phyloP scores from a whole-genome alignment of 768 basidiomycete species.

The Naganishia friedmannii region DNA sequence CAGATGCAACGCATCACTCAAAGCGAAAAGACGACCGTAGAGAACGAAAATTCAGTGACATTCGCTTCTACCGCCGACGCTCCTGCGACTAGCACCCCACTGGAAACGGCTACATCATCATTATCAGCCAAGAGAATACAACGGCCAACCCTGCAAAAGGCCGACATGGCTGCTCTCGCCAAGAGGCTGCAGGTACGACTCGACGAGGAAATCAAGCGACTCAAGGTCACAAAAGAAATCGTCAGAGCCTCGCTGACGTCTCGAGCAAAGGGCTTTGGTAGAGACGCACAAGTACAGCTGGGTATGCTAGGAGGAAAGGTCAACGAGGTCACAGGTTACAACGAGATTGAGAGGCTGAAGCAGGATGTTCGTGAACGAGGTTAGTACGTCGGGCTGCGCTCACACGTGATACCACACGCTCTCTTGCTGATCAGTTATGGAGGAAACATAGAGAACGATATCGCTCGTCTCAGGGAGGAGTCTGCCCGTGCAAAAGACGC shows the following conservation, averaged over 20 bases:
- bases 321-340: constrained; percentile 87
- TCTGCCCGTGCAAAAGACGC: constrained; percentile 70
- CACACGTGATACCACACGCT: background rate
- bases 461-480: constrained; percentile 64
- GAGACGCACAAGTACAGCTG: constrained; percentile 53
- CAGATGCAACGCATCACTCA: background rate
- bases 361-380: constrained; percentile 69
- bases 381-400: constrained; percentile 53
- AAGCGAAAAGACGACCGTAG: background rate
- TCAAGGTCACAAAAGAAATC: constrained; percentile 9
- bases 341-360: constrained; percentile 71
- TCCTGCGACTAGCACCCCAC: background rate
- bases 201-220: constrained; percentile 22
- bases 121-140: background rate
- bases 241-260: constrained; percentile 5
- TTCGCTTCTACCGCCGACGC: background rate
- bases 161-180: constrained; percentile 14
- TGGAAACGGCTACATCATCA: constrained; percentile 1
- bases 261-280: constrained; percentile 17
- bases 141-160: background rate
- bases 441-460: constrained; percentile 68
- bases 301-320: constrained; percentile 72
- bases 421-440: constrained; percentile 16
- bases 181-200: constrained; percentile 17
- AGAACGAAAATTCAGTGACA: background rate